Evolutionary conservation across 1,284 basidiomycete species (phyloP).

Genomic region (Peniophora sp.): DNA sequence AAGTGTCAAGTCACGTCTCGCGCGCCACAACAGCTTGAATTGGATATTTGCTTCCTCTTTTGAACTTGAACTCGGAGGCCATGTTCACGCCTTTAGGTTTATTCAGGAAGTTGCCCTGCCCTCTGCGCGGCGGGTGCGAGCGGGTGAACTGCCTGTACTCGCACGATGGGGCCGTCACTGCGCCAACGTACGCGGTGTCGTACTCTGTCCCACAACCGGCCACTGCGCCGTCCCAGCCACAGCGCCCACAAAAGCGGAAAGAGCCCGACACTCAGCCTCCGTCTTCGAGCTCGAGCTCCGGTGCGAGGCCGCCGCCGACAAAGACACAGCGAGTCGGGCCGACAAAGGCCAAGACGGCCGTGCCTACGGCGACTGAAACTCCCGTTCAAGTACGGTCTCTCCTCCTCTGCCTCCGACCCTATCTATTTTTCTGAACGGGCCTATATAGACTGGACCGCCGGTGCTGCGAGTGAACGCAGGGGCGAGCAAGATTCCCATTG

Average conservation of each 20-base stretch:
- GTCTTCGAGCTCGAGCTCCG: no score
- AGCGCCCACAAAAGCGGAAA: slow-evolving; percentile 1
- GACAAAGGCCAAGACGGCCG: no score
- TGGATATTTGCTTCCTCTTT: background rate
- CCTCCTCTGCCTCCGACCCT: background rate
- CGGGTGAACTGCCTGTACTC: slow-evolving; percentile 58
- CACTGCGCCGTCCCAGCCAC: slow-evolving; percentile 9
- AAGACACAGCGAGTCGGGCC: slow-evolving; percentile 49
- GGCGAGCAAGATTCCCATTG: slow-evolving; percentile 55
- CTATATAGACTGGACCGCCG: slow-evolving; percentile 55
- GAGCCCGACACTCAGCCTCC: no score
- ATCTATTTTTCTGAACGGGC: no score
- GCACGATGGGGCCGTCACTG: slow-evolving; percentile 36
- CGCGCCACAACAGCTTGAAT: background rate
- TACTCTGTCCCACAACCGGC: slow-evolving; percentile 12
- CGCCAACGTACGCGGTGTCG: slow-evolving; percentile 26
- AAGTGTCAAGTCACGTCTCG: background rate
- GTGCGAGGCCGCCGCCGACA: slow-evolving; percentile 24
- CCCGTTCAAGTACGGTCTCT: no score
- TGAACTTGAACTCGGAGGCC: background rate
- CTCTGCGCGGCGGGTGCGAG: slow-evolving; percentile 39
- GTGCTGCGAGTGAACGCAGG: slow-evolving; percentile 57
- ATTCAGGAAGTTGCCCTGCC: slow-evolving; percentile 59
- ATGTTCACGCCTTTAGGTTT: slow-evolving; percentile 66
- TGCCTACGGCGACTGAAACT: no score